Evolutionary conservation across 2,329 filamentous ascomycete species (phyloP), one percentile per base, ranked within the genome.

Genomic region (Neophaeococcomyces mojaviensis): DNA sequence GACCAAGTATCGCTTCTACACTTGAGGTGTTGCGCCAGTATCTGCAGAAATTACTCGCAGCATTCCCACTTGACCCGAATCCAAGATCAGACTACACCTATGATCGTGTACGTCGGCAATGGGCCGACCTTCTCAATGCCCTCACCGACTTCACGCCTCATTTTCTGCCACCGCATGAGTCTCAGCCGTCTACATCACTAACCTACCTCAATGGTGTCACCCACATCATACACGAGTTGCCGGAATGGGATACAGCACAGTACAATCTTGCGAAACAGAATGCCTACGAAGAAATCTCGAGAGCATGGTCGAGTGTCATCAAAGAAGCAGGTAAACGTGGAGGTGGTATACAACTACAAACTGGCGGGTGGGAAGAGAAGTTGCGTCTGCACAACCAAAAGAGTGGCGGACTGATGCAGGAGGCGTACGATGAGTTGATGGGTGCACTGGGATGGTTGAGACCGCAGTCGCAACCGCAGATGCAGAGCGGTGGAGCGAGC

Each of bases 91-190:
- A 97, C 64, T 97, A 97, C 68, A 84, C 88, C 41, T 98, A 96
- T 65, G 94, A 96, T 63, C 81, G 92, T 57, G 86, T 97, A 45
- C 87, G 84, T 57, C 84, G 89, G 54, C 79, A 84, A 31, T 74
- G 97, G 15, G 71, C 81, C 20, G 82, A 87, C 48, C 77, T 98
- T 19, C 79, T 96, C 49, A 88, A 96, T 49, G 88, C 92, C 35
- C 75, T 98, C 36, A 83, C 84, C 63, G 92, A 98, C 61, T 98
- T 94, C 62, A 97, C 89, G 0, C 88, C 88, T 3, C 88, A 97
- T 64, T 98, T 94, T 60, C 79, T 98, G 2, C 92, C 92, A 10
- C 92, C 92, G 0, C 84, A 86, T 60, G 92, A 98, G 68, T 73
- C 78, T 2, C 89, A 96, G 61, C 73, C 86, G n/a, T 82, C 82